Percentiles rank a stretch among this genome's conserved stretches.
Evolutionary conservation across 768 basidiomycete genomes (phyloP).

Genomic region (Termitomyces sp.): DNA sequence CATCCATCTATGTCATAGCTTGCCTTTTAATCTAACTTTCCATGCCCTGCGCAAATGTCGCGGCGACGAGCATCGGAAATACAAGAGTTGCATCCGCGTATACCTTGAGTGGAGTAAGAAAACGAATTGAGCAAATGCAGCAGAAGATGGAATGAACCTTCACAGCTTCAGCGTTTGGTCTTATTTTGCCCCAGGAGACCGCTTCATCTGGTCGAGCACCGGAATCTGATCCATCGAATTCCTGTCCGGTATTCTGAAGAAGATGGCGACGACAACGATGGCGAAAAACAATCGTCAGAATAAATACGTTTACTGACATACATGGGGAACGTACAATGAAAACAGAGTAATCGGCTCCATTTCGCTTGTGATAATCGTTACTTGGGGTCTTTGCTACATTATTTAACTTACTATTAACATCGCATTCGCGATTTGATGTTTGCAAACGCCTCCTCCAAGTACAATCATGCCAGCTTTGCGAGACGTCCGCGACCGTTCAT

Average conservation of each 20-base stretch:
- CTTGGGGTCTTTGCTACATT: background rate
- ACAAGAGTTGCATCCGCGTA: constrained; percentile 97
- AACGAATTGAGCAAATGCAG: background rate
- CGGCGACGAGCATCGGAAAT: constrained; percentile 92
- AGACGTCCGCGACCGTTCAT: constrained; percentile 83
- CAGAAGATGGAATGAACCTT: constrained; percentile 44
- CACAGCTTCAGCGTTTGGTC: constrained; percentile 75
- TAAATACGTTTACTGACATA: background rate
- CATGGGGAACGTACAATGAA: constrained; percentile 64
- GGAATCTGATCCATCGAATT: constrained; percentile 98
- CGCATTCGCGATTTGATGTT: constrained; percentile 99
- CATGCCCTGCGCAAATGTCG: constrained; percentile 71
- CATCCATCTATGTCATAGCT: background rate
- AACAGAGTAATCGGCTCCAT: constrained; percentile 96
- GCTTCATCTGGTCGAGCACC: constrained; percentile 97
- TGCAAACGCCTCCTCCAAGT: constrained; percentile 96
- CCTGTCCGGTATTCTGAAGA: constrained; percentile 90
- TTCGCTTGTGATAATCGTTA: constrained; percentile 53
- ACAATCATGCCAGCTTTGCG: constrained; percentile 98
- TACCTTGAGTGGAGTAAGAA: constrained; percentile 37
- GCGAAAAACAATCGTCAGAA: background rate
- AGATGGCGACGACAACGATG: background rate
- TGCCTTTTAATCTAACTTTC: background rate
- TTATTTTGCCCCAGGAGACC: constrained; percentile 97
- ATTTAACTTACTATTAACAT: constrained; percentile 83